Percentiles rank a stretch among this genome's conserved stretches.
These are phyloP conservation scores for Crucibulum laeve DNA, from an alignment of 768 basidiomycete species.

Conservation along the genomic window DNA sequence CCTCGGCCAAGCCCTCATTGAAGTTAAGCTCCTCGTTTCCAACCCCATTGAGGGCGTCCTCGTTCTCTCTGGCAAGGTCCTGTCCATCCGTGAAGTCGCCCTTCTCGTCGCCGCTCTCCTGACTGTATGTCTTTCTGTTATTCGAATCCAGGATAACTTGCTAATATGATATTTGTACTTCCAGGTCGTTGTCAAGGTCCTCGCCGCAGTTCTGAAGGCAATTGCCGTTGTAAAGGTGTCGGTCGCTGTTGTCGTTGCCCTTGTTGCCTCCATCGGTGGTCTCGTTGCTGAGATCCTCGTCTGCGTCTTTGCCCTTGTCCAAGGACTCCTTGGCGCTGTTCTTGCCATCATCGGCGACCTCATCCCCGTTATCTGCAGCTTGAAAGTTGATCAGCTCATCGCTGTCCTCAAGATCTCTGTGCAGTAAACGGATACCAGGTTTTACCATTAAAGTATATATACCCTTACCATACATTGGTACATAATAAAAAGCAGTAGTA, in stretches of 20 bases:
- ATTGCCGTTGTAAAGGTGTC: not conserved
- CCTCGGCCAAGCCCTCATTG: slow-evolving; percentile 8
- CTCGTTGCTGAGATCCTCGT: not conserved
- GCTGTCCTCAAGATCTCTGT: slow-evolving; percentile 13
- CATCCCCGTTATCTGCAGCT: slow-evolving; percentile 7
- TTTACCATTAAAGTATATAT: slow-evolving; percentile 1
- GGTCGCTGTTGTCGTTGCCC: not conserved
- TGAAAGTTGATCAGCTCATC: slow-evolving; percentile 12
- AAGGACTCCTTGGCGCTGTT: slow-evolving; percentile 9
- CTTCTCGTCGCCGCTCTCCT: slow-evolving; percentile 14
- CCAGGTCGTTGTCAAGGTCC: slow-evolving; percentile 15
- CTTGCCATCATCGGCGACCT: slow-evolving; percentile 10
- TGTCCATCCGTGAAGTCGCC: slow-evolving; percentile 10
- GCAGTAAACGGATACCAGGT: too few species aligned
- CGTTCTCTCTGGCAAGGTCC: slow-evolving; percentile 6
- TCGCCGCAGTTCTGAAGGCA: slow-evolving; percentile 7
- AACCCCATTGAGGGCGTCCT: slow-evolving; percentile 11
- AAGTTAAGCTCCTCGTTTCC: slow-evolving; percentile 12
- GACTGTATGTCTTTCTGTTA: slow-evolving; percentile 13
- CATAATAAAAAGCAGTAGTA: not conserved
- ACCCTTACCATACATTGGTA: slow-evolving; percentile 1
- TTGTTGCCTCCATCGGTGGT: not conserved
- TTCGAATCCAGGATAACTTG: too few species aligned
- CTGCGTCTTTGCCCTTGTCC: slow-evolving; percentile 9
- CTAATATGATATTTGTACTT: not conserved